phyloP scores from a whole-genome alignment of 345 rosid species.

The Acer saccharum region DNA sequence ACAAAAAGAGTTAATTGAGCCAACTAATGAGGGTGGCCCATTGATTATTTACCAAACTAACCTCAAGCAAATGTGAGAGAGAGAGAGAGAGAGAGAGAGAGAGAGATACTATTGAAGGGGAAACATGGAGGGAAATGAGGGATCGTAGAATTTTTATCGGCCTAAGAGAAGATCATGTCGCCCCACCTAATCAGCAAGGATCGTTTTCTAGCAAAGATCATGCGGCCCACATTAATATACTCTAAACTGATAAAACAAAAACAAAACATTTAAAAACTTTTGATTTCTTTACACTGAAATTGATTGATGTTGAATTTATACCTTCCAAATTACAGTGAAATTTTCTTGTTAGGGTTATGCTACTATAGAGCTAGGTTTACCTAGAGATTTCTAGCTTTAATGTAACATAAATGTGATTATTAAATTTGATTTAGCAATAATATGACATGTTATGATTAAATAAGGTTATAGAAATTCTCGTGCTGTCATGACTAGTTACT shows the following conservation, averaged over 20 bases:
- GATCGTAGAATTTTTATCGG: conserved; percentile 15
- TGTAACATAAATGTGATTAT: neutral
- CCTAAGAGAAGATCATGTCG: conserved; percentile 20
- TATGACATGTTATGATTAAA: no score
- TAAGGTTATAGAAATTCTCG: no score
- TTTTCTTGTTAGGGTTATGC: neutral
- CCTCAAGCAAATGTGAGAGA: neutral
- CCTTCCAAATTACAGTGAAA: neutral
- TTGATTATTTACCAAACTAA: neutral
- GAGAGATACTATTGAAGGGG: neutral
- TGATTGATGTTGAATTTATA: neutral
- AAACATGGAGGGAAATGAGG: conserved; percentile 10
- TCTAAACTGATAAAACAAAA: neutral
- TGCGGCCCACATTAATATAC: conserved; percentile 22
- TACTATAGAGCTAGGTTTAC: neutral
- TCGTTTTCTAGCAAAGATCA: neutral
- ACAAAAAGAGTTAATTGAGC: neutral
- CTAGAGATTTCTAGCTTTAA: neutral
- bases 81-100: neutral
- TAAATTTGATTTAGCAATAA: neutral
- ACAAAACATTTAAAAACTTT: neutral
- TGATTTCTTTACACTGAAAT: no score
- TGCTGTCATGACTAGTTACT: no score
- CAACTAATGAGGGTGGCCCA: no score
- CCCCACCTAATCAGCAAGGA: conserved; percentile 27